Conservation (phyloP, 768 basidiomycete species). For the Xerocomellus dryophilus region DNA sequence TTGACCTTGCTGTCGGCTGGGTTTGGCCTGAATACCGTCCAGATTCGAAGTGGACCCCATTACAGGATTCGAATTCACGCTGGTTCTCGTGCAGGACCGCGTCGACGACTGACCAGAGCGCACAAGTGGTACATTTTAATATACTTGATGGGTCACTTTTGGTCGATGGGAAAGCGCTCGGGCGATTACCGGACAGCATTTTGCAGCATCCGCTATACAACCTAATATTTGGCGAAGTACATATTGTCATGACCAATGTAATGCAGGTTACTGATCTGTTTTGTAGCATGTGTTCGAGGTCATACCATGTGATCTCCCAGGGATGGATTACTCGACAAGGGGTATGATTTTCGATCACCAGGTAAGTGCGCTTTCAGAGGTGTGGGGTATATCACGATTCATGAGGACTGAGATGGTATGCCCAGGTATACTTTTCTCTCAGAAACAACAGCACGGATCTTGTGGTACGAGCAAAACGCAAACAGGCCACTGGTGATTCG, state of each 20-base stretch:
- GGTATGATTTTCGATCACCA: slow-evolving; percentile 14
- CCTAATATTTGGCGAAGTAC: slow-evolving; percentile 22
- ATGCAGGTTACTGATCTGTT: background rate
- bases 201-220: slow-evolving; percentile 19
- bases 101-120: background rate
- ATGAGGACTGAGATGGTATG: background rate
- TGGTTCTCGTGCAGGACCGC: slow-evolving; percentile 27
- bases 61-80: slow-evolving; percentile 11
- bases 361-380: slow-evolving; percentile 6
- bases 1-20: slow-evolving; percentile 17
- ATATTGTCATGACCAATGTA: background rate
- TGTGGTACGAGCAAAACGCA: slow-evolving; percentile 17
- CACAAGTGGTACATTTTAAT: slow-evolving; percentile 25
- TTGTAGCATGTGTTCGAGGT: slow-evolving; percentile 22
- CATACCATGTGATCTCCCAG: slow-evolving; percentile 23
- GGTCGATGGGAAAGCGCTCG: slow-evolving; percentile 27
- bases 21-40: slow-evolving; percentile 28
- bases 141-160: slow-evolving; percentile 27
- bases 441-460: slow-evolving; percentile 4
- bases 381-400: background rate
- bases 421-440: slow-evolving; percentile 26
- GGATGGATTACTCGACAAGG: slow-evolving; percentile 28
- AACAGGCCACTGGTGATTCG: background rate
- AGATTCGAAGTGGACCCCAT: slow-evolving; percentile 20
- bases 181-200: slow-evolving; percentile 21